These are phyloP conservation scores for Calamus simplicifolius DNA, from an alignment of 176 grass and related monocot species.

Conservation along the genomic window DNA sequence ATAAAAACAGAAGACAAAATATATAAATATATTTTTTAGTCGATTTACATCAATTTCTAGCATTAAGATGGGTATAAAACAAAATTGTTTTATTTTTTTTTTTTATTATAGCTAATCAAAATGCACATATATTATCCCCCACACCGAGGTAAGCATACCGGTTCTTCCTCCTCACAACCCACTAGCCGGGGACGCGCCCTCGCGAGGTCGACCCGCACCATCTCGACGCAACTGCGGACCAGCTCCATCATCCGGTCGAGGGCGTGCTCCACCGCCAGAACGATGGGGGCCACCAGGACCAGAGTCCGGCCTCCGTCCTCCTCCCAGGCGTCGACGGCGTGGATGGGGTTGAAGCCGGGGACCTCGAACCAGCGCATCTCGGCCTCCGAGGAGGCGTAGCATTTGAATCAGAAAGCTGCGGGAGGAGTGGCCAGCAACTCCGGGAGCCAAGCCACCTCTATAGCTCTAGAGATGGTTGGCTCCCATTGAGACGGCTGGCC, in stretches of 20 bases:
- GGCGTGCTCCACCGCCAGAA: slow-evolving; percentile 76
- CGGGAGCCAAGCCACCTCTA: too few species aligned
- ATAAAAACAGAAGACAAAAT: too few species aligned
- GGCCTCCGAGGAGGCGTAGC: slow-evolving; percentile 58
- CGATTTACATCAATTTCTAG: too few species aligned
- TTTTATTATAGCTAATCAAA: too few species aligned
- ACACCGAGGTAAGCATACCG: slow-evolving; percentile 62
- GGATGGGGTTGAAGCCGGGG: slow-evolving; percentile 75
- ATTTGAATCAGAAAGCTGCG: too few species aligned
- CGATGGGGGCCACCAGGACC: slow-evolving; percentile 70
- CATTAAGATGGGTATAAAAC: too few species aligned
- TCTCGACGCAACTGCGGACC: slow-evolving; percentile 57
- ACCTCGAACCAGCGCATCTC: slow-evolving; percentile 91
- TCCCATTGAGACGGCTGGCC: too few species aligned
- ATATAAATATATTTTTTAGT: too few species aligned
- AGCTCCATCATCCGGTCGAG: slow-evolving; percentile 66
- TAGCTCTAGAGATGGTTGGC: too few species aligned
- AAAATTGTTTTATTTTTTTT: too few species aligned
- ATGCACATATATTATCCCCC: slow-evolving; percentile 4
- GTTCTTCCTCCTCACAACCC: slow-evolving; percentile 52
- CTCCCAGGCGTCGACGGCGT: slow-evolving; percentile 85
- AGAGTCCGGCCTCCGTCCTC: slow-evolving; percentile 44
- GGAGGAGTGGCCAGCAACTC: too few species aligned
- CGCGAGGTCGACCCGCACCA: slow-evolving; percentile 66
- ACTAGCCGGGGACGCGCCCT: slow-evolving; percentile 50